Conservation (phyloP, 2,329 filamentous ascomycete species). For the Hymenoscyphus repandus region DNA sequence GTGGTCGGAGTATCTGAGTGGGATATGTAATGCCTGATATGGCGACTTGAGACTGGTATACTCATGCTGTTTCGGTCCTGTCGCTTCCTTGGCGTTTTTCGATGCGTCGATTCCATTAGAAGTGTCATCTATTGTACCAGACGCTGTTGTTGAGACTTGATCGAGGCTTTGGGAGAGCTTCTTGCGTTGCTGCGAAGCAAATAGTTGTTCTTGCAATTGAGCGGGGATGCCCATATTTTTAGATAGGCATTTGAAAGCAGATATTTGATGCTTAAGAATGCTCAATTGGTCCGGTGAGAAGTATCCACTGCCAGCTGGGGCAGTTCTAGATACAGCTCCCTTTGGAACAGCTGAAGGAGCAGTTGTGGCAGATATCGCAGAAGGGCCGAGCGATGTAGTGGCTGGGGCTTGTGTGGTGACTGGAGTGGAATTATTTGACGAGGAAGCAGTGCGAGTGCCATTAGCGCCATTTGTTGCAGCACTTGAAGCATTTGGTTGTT, state of each 20-base stretch:
- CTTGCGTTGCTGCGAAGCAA: slow-evolving; percentile 61
- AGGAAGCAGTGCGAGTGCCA: slow-evolving; percentile 39
- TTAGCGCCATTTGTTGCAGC: slow-evolving; percentile 53
- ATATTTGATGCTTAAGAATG: slow-evolving; percentile 78
- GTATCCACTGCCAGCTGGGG: slow-evolving; percentile 41
- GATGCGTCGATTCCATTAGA: slow-evolving; percentile 33
- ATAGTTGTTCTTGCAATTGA: slow-evolving; percentile 77
- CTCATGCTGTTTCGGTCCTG: slow-evolving; percentile 48
- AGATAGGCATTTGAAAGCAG: slow-evolving; percentile 83
- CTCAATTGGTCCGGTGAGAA: slow-evolving; percentile 76
- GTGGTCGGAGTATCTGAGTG: slow-evolving; percentile 78
- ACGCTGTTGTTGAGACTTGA: slow-evolving; percentile 19
- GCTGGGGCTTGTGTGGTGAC: slow-evolving; percentile 19
- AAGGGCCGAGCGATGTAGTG: slow-evolving; percentile 26
- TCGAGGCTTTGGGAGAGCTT: slow-evolving; percentile 35
- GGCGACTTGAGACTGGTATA: slow-evolving; percentile 59
- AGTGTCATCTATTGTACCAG: slow-evolving; percentile 27
- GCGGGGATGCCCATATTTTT: slow-evolving; percentile 80
- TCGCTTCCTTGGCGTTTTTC: slow-evolving; percentile 28
- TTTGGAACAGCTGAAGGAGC: slow-evolving; percentile 17
- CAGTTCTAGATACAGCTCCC: slow-evolving; percentile 25
- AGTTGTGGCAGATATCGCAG: slow-evolving; percentile 25
- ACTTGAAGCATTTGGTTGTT: slow-evolving; percentile 50
- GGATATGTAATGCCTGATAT: slow-evolving; percentile 41
- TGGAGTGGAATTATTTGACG: slow-evolving; percentile 21